Percentiles rank a stretch among this genome's conserved stretches.
phyloP scores from a whole-genome alignment of 2,329 filamentous ascomycete species.

The Fusarium sp. region DNA sequence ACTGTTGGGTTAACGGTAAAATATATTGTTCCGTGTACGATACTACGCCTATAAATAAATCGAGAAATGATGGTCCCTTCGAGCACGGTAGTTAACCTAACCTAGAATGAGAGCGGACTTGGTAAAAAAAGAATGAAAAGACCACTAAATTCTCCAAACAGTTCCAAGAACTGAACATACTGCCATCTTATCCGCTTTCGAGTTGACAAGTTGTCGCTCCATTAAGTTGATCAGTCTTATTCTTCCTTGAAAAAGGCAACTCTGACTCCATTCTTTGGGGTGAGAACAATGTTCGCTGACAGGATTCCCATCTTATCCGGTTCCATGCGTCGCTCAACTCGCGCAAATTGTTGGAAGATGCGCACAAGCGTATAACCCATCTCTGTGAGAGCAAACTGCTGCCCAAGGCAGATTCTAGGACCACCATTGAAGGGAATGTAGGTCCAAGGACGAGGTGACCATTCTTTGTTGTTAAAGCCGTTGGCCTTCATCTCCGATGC shows the following conservation, averaged over 20 bases:
- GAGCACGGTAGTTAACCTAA: no score
- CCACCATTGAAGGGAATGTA: background rate
- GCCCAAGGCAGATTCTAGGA: background rate
- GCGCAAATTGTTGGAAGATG: background rate
- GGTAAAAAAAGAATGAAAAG: no score
- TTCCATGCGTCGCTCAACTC: background rate
- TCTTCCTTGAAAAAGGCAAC: background rate
- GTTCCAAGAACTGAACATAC: no score
- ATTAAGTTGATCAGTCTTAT: background rate
- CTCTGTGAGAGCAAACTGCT: background rate
- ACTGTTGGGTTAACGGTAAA: no score
- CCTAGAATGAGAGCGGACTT: no score
- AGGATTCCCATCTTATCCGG: background rate
- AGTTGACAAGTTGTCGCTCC: no score
- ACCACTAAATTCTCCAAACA: no score
- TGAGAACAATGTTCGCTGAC: background rate
- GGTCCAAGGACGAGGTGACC: background rate
- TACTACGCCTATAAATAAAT: no score
- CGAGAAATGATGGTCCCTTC: no score
- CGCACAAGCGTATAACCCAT: background rate
- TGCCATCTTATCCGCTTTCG: no score
- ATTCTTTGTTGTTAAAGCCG: background rate
- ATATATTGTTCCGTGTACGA: no score
- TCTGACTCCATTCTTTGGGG: background rate
- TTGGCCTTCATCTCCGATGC: background rate